Conservation (phyloP, 352 stramenopile species). For the Globisporangium takayamanum region DNA sequence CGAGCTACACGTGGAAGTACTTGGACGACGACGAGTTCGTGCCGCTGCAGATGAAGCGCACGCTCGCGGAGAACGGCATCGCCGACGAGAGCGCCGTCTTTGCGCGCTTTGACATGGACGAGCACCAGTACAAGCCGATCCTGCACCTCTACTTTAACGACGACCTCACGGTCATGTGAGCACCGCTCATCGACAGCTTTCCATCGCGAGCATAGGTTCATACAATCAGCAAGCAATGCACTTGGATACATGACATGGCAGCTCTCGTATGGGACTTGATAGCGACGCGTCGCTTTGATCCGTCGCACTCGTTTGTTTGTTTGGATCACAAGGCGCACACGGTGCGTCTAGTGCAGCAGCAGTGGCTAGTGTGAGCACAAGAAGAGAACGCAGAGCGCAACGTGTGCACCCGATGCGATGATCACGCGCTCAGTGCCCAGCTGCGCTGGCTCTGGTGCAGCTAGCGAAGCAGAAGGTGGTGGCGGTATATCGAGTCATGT, state of each 20-base stretch:
- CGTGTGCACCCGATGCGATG: slow-evolving; percentile 1
- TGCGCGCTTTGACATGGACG: slow-evolving; percentile 81
- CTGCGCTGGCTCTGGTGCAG: background rate
- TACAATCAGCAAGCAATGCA: too few relatives aligned
- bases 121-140: slow-evolving; percentile 83
- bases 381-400: too few relatives aligned
- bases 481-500: background rate
- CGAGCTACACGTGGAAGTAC: slow-evolving; percentile 91
- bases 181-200: background rate
- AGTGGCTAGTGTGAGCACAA: too few relatives aligned
- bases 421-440: slow-evolving; percentile 9
- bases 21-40: slow-evolving; percentile 85
- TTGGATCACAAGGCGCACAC: too few relatives aligned
- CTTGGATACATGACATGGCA: too few relatives aligned
- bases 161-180: slow-evolving; percentile 80
- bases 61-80: slow-evolving; percentile 87
- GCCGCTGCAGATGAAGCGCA: slow-evolving; percentile 82
- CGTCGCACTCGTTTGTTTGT: too few relatives aligned
- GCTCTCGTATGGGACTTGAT: too few relatives aligned
- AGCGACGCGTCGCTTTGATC: too few relatives aligned
- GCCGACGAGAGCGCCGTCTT: slow-evolving; percentile 75
- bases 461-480: background rate
- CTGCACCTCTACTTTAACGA: slow-evolving; percentile 93
- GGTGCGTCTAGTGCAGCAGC: too few relatives aligned
- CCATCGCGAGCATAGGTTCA: background rate